Base-by-base conservation (phyloP, 768 basidiomycete species). In the Symmetrospora coprosmae region DNA sequence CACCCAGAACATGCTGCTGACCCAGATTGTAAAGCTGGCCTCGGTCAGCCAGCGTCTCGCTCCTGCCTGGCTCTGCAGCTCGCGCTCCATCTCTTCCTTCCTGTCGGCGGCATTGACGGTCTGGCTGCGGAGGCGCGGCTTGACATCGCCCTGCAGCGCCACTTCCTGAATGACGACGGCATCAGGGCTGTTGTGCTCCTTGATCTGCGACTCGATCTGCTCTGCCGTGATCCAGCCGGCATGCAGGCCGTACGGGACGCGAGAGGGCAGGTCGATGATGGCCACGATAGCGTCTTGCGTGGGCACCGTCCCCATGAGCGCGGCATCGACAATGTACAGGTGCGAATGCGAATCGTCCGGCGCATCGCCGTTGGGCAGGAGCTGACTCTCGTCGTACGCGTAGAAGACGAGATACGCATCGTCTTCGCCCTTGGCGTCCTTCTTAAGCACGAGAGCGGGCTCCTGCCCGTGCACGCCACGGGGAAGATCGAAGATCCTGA, bases 321-420 rank as follows among this genome's bases (percentile, higher is more conserved):
- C 41, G 2, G 74, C 74, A 48, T 75, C 73, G 37, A 75, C 70
- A 28, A 75, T 66, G 73, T 73, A 75, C 3, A 75, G 65, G 53
- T 75, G 74, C 2, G 71, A 72, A n/a, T 66, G 68, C 5, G 70
- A 64, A n/a, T 58, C 68, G 1, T 56, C 64, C 1, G 66, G 60
- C 4, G 73, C 72, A 13, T 64, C 65, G 0, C 70, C 71, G 17
- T 67, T 65, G 1, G 64, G 46, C 4, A 61, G 37, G n/a, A 74
- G 56, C 41, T 73, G 67, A 1, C 40, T 38, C 60, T 75, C 74
- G 61, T 75, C 73, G 48, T 74, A 75, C 4, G 73, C 73, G 62
- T 74, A 75, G 1, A 71, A 67, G 0, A 75, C 33, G 17, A 75
- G 64, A 55, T 61, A 75, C 0, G 74, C 74, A 51, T 75, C 74